Evolutionary conservation across 352 stramenopile genomes (phyloP).

Genomic region (Pythium periplocum): DNA sequence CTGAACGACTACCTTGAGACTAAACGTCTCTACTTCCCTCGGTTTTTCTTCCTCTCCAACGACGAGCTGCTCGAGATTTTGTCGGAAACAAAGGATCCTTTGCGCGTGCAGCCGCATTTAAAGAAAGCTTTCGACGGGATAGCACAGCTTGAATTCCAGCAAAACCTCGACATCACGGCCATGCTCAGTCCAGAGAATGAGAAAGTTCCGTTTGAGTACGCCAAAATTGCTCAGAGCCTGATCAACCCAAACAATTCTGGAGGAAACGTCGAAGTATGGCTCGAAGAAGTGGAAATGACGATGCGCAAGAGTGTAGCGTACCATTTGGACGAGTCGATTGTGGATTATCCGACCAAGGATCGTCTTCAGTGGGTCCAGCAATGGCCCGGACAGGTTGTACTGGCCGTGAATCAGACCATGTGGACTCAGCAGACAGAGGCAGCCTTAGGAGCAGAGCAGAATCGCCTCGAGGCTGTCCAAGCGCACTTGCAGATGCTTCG

Average conservation of each 20-base stretch:
- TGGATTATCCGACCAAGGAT: constrained; percentile 84
- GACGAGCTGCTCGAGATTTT: constrained; percentile 93
- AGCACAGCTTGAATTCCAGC: constrained; percentile 88
- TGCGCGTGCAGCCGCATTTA: constrained; percentile 92
- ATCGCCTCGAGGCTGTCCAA: constrained; percentile 34
- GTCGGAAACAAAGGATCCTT: constrained; percentile 90
- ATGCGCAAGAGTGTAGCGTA: constrained; percentile 83
- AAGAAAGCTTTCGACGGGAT: constrained; percentile 95
- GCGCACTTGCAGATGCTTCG: constrained; percentile 64
- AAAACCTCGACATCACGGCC: constrained; percentile 90
- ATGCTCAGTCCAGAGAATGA: constrained; percentile 87
- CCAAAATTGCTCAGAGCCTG: constrained; percentile 75
- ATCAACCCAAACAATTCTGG: constrained; percentile 94
- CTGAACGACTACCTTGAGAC: constrained; percentile 93
- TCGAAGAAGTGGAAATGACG: constrained; percentile 79
- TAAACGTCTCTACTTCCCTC: constrained; percentile 89
- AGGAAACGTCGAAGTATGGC: constrained; percentile 91
- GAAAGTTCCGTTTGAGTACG: constrained; percentile 87
- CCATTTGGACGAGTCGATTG: constrained; percentile 80
- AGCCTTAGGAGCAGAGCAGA: constrained; percentile 30
- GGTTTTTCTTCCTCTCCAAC: constrained; percentile 95
- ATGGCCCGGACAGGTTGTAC: constrained; percentile 91
- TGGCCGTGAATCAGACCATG: constrained; percentile 91
- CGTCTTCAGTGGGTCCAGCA: constrained; percentile 88
- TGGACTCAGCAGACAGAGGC: constrained; percentile 87